These are phyloP conservation scores for Trichoderma harzianum DNA, from an alignment of 2,329 filamentous ascomycete species.

Conservation along the genomic window DNA sequence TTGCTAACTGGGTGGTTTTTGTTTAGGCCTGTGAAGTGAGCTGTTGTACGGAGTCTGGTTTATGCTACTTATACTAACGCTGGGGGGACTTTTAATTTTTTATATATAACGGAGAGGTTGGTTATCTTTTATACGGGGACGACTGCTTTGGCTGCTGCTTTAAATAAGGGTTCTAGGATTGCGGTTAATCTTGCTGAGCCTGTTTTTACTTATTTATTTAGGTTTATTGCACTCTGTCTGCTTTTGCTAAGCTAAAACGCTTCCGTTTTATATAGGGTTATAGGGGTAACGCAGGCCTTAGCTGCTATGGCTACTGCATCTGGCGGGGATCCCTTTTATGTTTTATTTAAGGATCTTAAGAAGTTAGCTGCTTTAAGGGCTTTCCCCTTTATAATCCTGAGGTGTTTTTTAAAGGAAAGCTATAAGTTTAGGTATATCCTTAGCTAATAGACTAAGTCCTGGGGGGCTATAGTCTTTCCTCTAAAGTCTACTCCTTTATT, in stretches of 20 bases:
- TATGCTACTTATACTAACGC: too few relatives aligned
- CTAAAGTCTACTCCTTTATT: background rate
- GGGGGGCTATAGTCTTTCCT: background rate
- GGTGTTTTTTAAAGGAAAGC: background rate
- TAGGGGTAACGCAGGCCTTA: background rate
- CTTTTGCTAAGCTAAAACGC: background rate
- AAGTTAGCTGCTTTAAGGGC: background rate
- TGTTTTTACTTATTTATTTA: too few relatives aligned
- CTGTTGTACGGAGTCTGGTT: too few relatives aligned
- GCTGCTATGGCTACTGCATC: too few relatives aligned
- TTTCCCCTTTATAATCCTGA: background rate
- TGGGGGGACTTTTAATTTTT: background rate
- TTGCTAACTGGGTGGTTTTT: too few relatives aligned
- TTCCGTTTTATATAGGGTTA: background rate
- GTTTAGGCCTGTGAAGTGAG: too few relatives aligned
- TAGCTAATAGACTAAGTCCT: background rate
- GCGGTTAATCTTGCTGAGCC: background rate
- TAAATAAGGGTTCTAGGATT: background rate
- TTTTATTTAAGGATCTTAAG: too few relatives aligned
- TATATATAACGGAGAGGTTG: background rate
- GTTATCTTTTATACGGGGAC: background rate
- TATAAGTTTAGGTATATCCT: background rate
- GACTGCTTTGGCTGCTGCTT: background rate
- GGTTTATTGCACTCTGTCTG: background rate
- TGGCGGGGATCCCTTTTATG: too few relatives aligned